Conservation (phyloP, 2,329 filamentous ascomycete species). For the Pseudocercospora cruenta region DNA sequence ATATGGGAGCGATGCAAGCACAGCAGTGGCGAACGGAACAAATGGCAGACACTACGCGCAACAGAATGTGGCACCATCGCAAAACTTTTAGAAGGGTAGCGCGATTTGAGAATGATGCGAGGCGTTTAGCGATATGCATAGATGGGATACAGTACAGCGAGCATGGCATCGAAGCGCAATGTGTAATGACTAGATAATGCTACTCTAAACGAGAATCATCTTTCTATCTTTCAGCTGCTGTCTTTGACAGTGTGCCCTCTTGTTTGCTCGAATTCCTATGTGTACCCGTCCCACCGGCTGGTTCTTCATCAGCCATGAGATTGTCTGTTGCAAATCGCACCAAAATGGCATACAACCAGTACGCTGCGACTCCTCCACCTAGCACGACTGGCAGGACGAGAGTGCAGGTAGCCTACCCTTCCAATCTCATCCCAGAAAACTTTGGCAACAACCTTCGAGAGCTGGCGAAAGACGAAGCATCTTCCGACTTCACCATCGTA, state of each 20-base stretch:
- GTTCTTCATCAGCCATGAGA: not conserved
- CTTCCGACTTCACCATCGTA: not conserved
- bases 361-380: not conserved
- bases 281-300: not conserved
- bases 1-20: constrained; percentile 18
- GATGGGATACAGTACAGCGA: not conserved
- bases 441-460: not conserved
- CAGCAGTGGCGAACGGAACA: constrained; percentile 7
- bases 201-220: not conserved
- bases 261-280: not conserved
- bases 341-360: not conserved
- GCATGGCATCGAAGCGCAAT: not conserved
- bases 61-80: not conserved
- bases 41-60: constrained; percentile 3
- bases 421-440: not conserved
- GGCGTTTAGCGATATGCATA: not conserved
- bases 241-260: not conserved
- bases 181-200: constrained; percentile 2
- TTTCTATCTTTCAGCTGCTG: not conserved
- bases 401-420: not conserved
- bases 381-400: too few relatives aligned
- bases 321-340: not conserved
- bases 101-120: not conserved
- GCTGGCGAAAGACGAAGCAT: not conserved
- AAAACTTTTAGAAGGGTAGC: not conserved